Evolutionary conservation across 306 rosid genomes (phyloP), one percentile per base, ranked within the genome.

Genomic region (Vicia villosa): DNA sequence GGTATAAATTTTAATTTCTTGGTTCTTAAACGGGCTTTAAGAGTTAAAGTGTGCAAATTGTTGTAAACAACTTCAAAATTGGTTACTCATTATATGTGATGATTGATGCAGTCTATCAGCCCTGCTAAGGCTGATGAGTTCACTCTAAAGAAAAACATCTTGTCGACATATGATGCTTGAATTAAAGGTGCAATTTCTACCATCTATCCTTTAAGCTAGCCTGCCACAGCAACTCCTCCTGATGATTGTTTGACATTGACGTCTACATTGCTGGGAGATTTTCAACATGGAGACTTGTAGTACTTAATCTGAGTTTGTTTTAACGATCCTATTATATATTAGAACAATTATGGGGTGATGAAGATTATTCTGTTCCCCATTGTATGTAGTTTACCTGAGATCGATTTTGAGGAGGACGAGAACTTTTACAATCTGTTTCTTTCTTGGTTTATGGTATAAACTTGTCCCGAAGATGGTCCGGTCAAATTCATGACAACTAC

Each of bases 111-210:
- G 96, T 75, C 99, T 56, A 66, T 95, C 74, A 95, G 88, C 86
- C 88, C 96, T 10, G 76, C 76, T 4, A 91, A 95, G 89, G 96
- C 97, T 3, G 97, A 95, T 54, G 97, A 95, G 66, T 79, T 95
- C 75, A 86, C 85, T 28, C 82, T 89, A 6, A 95, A 91, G 97
- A 95, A 82, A 75, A 91, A 95, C 68, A 81, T 95, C 38, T 77
- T 91, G 52, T 82, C 88, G 4, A 26, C 90, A 22, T 95, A 80
- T 30, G 80, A 80, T 37, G 80, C 78, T 36, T 87, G 82, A 69
- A 57, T 61, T 32, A 13, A 58, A 2, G 16, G 45, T 5, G 43
- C 50, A 43, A 38, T 16, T 17, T 40, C 52, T 43, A 50, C 66
- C 71, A 68, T 75, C 65, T 20, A 17, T 20, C 8, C 3, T 13